Evolutionary conservation across 768 basidiomycete genomes (phyloP), one percentile per base, ranked within the genome.

Genomic region (Auricularia auricula-judae): DNA sequence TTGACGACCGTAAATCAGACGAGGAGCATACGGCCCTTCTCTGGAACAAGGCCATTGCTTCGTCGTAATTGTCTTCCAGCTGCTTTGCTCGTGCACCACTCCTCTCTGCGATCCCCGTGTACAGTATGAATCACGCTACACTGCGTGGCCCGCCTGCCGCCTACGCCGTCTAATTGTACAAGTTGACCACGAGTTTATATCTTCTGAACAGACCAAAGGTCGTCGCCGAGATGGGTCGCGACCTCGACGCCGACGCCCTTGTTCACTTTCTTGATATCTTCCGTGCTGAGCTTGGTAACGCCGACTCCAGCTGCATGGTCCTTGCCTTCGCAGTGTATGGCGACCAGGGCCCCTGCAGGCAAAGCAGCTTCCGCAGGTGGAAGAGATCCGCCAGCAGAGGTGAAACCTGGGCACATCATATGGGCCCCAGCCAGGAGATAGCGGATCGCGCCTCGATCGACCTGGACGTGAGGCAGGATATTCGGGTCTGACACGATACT

Each of bases 341-440:
- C 92, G n/a, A 99, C 94, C 4, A 89, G 80, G 0, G 83, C 78
- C n/a, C 84, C 86, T 42, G 85, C 83, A 29, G 85, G 82, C 43
- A 98, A 76, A 3, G 82, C 85, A 18, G 77, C 78, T 44, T 86
- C 85, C 14, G 84, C 75, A 8, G 91, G 84, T 0, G 96, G 96
- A 0, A 98, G 84, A 70, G 83, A 83, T 7, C 96, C 96, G 5
- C 95, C 95, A 39, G 86, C 81, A 42, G 96, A 98, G 34, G 97
- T 96, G 63, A 99, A 78, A 23, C 97, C 97, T 3, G 97, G 97
- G 70, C 89, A 94, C 93, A 96, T 96, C 90, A 96, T 94, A 76
- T 89, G 87, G 33, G 93, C 93, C 16, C 93, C 97, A 11, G 86
- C 88, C 58, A 99, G 85, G 44, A 99, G 83, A 76, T 98, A 99